Base-by-base conservation (phyloP, 805 yeast species). In the Wickerhamomyces strasburgensis region DNA sequence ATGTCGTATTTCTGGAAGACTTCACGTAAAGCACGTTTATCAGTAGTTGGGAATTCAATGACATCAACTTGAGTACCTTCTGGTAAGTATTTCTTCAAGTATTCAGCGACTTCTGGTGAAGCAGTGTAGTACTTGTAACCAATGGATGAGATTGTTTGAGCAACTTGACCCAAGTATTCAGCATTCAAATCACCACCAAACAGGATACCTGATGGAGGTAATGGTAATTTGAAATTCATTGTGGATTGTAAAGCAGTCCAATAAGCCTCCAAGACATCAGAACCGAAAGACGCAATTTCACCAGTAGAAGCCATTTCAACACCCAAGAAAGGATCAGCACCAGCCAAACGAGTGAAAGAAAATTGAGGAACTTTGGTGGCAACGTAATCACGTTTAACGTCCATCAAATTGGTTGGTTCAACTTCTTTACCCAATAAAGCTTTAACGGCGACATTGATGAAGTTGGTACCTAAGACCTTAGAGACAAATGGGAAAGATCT, bases 241-340 rank as follows among this genome's bases (percentile, higher is more conserved):
- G 96, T 88, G 34, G 96, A 76, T 72, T 93, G 97, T 54, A 90
- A 78, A 13, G 98, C 82, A 31, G 97, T 83, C 98, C 98, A 93
- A 75, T 93, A 93, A 25, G 98, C 96, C 65, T 93, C 98, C 39
- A 73, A 54, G 45, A 83, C 62, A 62, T 86, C 82, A 44, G 70
- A 70, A 52, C 99, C 99, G 60, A 93, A 93, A 60, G 96, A 85
- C 21, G 98, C 98, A 60, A 93, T 84, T 68, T 93, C 99, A 64
- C 99, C 99, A 35, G 99, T 93, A 10, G 98, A 89, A 6, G 98
- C 82, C 99, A 93, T 93, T 70, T 93, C 99, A 49, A 93, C 98
- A 47, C 98, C 98, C 58, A 93, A 73, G 74, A 85, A 89, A 47
- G 99, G 99, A 64, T 93, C 99, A 34, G 99, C 99, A 49, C 98